Evolutionary conservation across 495 filamentous ascomycete genomes (phyloP).

Genomic region (Astrocystis sublimbata): DNA sequence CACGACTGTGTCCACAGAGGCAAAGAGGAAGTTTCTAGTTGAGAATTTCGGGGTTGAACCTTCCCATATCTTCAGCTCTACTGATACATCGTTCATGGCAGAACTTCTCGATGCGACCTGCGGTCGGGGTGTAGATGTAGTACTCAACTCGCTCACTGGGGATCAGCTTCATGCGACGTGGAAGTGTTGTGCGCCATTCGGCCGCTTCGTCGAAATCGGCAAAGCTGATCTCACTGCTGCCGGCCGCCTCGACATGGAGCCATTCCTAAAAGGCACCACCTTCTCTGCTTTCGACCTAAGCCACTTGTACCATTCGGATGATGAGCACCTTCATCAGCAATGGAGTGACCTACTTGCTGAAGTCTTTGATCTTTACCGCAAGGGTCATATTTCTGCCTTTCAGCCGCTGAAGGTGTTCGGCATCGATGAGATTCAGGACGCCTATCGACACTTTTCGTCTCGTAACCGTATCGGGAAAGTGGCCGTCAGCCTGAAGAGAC

Average conservation of each 20-base stretch:
- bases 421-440: constrained; percentile 2
- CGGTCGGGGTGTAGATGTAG: constrained; percentile 53
- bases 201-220: constrained; percentile 56
- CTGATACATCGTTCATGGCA: constrained; percentile 35
- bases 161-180: constrained; percentile 48
- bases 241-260: constrained; percentile 29
- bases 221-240: constrained; percentile 33
- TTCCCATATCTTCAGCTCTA: constrained; percentile 48
- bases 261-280: constrained; percentile 36
- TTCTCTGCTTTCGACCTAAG: constrained; percentile 32
- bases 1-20: constrained; percentile 41
- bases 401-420: constrained; percentile 14
- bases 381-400: not conserved
- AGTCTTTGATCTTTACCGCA: not conserved
- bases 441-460: constrained; percentile 9
- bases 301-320: not conserved
- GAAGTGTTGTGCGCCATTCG: constrained; percentile 52
- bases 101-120: constrained; percentile 45
- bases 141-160: constrained; percentile 56
- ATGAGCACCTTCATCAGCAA: not conserved
- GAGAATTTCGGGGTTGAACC: constrained; percentile 42
- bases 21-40: constrained; percentile 43
- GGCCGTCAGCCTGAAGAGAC: constrained; percentile 13
- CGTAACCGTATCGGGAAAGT: constrained; percentile 18
- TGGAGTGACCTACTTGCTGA: not conserved